These are phyloP conservation scores for Austroboletus eburneus DNA, from an alignment of 768 basidiomycete species.

Conservation along the genomic window DNA sequence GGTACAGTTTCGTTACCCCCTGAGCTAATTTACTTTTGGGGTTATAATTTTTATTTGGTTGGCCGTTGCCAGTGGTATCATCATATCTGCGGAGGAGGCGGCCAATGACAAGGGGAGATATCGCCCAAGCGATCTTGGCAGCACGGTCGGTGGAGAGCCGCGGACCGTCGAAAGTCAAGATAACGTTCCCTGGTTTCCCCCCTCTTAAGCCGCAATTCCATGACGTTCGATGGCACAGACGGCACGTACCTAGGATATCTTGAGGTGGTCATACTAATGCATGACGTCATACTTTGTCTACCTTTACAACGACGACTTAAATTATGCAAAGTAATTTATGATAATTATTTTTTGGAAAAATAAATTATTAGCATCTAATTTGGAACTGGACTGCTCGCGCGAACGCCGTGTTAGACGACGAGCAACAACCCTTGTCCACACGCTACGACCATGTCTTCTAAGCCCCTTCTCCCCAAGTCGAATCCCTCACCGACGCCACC, in stretches of 20 bases:
- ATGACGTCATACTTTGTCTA: too few relatives aligned
- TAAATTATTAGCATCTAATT: conserved; percentile 3
- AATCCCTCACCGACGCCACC: conserved; percentile 12
- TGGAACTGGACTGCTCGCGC: conserved; percentile 8
- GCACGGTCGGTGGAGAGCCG: background rate
- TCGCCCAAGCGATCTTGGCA: too few relatives aligned
- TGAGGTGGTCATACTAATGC: too few relatives aligned
- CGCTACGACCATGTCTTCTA: conserved; percentile 25
- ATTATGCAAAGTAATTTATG: too few relatives aligned
- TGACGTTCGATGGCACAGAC: too few relatives aligned
- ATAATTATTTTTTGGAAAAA: conserved; percentile 3
- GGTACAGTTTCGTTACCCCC: background rate
- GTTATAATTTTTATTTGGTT: background rate
- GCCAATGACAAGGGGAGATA: too few relatives aligned
- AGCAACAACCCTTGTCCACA: conserved; percentile 1
- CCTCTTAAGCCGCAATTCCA: too few relatives aligned
- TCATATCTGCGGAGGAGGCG: background rate
- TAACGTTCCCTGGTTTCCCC: too few relatives aligned
- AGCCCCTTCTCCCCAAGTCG: conserved; percentile 31
- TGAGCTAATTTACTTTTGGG: background rate
- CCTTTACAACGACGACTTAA: too few relatives aligned
- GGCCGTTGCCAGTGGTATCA: background rate
- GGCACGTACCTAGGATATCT: too few relatives aligned
- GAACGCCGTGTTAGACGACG: conserved; percentile 14
- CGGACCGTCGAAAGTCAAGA: background rate